Conservation (phyloP, 495 filamentous ascomycete species). For the Annulohypoxylon maeteangense region DNA sequence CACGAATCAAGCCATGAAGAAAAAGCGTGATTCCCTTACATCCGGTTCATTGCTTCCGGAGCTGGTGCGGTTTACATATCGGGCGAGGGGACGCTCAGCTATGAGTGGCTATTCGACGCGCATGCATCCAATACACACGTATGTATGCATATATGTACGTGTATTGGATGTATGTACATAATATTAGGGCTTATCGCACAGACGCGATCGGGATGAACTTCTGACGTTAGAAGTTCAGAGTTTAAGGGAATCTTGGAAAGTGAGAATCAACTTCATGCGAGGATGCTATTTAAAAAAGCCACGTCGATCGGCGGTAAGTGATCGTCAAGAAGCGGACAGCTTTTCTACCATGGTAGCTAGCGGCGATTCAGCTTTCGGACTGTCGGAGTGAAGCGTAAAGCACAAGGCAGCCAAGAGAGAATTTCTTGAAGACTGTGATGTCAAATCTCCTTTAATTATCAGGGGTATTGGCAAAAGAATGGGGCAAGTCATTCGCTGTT, state of each 20-base stretch:
- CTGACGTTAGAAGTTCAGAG: slow-evolving; percentile 27
- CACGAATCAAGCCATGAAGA: slow-evolving; percentile 1
- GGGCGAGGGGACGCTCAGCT: neutral
- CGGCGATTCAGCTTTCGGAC: neutral
- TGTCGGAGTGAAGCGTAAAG: neutral
- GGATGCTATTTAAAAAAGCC: neutral
- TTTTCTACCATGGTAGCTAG: slow-evolving; percentile 1
- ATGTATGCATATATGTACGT: neutral
- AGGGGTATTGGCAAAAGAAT: slow-evolving; percentile 28
- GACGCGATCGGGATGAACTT: slow-evolving; percentile 18
- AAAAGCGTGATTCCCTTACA: neutral
- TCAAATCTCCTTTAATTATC: slow-evolving; percentile 19
- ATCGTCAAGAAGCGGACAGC: slow-evolving; percentile 9
- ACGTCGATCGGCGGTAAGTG: neutral
- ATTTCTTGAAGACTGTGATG: slow-evolving; percentile 7
- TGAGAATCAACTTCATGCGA: slow-evolving; percentile 9
- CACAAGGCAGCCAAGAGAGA: neutral
- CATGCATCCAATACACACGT: neutral
- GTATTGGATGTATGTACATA: neutral
- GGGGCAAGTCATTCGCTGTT: slow-evolving; percentile 6
- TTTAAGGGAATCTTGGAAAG: neutral
- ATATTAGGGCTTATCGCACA: slow-evolving; percentile 20
- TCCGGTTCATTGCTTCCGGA: slow-evolving; percentile 1
- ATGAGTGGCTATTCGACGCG: neutral
- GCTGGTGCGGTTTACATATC: neutral